phyloP scores from a whole-genome alignment of 1,284 basidiomycete genomes.

The Peniophora sp. region DNA sequence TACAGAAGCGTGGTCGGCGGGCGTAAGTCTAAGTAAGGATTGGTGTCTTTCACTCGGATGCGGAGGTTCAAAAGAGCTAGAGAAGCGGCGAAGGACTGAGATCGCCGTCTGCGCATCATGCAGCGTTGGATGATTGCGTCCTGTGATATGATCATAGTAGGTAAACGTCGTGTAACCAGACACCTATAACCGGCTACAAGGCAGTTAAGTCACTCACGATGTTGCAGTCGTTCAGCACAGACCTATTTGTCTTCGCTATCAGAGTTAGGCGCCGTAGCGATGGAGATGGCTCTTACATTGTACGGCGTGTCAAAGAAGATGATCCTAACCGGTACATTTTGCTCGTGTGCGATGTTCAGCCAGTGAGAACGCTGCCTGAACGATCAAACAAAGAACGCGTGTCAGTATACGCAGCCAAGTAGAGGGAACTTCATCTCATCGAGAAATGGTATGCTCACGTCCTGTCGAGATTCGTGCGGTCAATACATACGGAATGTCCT shows the following conservation, averaged over 20 bases:
- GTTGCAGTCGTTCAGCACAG: conserved; percentile 42
- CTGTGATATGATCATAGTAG: conserved; percentile 32
- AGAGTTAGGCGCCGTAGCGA: neutral
- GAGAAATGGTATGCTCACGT: conserved; percentile 32
- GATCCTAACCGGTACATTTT: conserved; percentile 53
- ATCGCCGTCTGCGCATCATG: conserved; percentile 45
- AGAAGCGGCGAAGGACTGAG: conserved; percentile 50
- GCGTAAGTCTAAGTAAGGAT: conserved; percentile 44
- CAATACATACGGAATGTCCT: conserved; percentile 62
- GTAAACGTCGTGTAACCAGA: neutral
- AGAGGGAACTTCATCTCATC: neutral
- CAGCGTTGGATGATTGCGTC: conserved; percentile 65
- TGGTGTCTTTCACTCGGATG: conserved; percentile 50
- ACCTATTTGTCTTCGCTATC: conserved; percentile 25
- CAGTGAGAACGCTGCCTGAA: conserved; percentile 60
- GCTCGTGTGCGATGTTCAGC: conserved; percentile 58
- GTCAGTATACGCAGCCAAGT: neutral
- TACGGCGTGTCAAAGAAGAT: conserved; percentile 68
- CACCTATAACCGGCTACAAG: neutral
- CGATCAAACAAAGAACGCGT: neutral
- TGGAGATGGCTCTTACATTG: conserved; percentile 38
- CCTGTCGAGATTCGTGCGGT: conserved; percentile 64
- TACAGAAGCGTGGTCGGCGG: conserved; percentile 39
- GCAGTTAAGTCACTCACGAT: conserved; percentile 29
- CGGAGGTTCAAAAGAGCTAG: conserved; percentile 48